A percentile compares a stretch with the other conserved stretches of the same genome.
These are phyloP conservation scores for Macrophomina pseudophaseolina DNA, from an alignment of 2,329 filamentous ascomycete species.

Conservation along the genomic window DNA sequence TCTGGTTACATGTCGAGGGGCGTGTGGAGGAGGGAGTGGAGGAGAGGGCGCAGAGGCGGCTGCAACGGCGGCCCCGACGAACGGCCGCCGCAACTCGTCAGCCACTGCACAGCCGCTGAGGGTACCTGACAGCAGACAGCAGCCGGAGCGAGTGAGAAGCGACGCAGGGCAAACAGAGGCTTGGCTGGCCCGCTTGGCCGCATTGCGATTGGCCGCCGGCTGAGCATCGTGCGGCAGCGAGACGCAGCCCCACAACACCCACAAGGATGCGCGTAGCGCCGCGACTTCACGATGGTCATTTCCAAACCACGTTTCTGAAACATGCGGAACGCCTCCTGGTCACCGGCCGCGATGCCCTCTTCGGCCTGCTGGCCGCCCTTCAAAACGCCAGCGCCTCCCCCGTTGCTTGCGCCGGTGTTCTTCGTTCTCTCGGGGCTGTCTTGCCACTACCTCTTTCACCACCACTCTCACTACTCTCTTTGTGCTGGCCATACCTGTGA, in stretches of 20 bases:
- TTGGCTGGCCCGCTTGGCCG: constrained; percentile 7
- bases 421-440: constrained; percentile 9
- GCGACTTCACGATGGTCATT: constrained; percentile 18
- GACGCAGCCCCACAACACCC: constrained; percentile 2
- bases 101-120: constrained; percentile 16
- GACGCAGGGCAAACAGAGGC: constrained; percentile 7
- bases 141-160: constrained; percentile 12
- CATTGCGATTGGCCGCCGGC: neutral
- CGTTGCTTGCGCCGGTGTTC: neutral
- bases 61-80: neutral
- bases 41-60: neutral
- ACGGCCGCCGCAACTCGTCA: constrained; percentile 2
- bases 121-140: constrained; percentile 2
- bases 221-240: constrained; percentile 15
- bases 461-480: constrained; percentile 13
- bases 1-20: neutral
- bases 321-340: constrained; percentile 19
- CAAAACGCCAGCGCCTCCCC: constrained; percentile 18
- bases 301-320: constrained; percentile 21
- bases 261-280: constrained; percentile 19
- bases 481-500: constrained; percentile 20
- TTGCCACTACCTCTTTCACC: constrained; percentile 13
- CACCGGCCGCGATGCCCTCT: constrained; percentile 1
- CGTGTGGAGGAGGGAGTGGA: neutral
- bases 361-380: constrained; percentile 3